These are phyloP conservation scores for Talaromyces funiculosus DNA, from an alignment of 2,329 filamentous ascomycete species.

Conservation along the genomic window DNA sequence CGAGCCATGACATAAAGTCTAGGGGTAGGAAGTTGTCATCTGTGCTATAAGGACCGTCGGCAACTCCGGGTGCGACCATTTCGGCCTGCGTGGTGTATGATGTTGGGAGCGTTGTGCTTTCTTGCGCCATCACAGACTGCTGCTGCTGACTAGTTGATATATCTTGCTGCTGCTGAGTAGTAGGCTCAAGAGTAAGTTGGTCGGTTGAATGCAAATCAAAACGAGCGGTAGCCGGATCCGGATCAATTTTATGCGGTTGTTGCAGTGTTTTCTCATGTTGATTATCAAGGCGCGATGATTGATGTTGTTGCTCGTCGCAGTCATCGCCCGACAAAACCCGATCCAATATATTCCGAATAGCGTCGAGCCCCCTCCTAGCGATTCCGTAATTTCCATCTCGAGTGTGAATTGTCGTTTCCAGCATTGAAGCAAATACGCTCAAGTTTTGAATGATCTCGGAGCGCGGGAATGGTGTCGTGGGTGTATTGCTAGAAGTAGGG, in stretches of 20 bases:
- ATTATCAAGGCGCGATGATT: background rate
- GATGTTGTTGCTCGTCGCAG: background rate
- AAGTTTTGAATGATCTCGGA: conserved; percentile 22
- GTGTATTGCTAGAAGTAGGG: background rate
- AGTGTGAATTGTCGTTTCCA: conserved; percentile 13
- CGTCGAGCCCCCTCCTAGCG: conserved; percentile 9
- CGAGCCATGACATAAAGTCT: conserved; percentile 17
- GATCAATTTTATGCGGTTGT: background rate
- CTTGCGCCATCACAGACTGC: no score
- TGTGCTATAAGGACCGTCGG: background rate
- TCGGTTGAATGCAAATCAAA: background rate
- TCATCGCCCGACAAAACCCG: conserved; percentile 14
- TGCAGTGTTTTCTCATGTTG: background rate
- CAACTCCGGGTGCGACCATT: background rate
- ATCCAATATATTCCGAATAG: conserved; percentile 17
- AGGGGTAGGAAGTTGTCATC: conserved; percentile 1
- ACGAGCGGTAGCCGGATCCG: background rate
- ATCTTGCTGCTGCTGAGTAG: background rate
- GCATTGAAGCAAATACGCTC: conserved; percentile 18
- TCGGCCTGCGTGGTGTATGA: background rate
- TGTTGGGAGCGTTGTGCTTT: no score
- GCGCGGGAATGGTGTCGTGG: conserved; percentile 15
- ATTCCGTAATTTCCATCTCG: conserved; percentile 16
- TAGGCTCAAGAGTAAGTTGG: background rate
- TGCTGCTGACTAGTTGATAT: no score